Base-by-base conservation (phyloP, 371 early-diverging fungal genomes). In the Blakeslea trispora region DNA sequence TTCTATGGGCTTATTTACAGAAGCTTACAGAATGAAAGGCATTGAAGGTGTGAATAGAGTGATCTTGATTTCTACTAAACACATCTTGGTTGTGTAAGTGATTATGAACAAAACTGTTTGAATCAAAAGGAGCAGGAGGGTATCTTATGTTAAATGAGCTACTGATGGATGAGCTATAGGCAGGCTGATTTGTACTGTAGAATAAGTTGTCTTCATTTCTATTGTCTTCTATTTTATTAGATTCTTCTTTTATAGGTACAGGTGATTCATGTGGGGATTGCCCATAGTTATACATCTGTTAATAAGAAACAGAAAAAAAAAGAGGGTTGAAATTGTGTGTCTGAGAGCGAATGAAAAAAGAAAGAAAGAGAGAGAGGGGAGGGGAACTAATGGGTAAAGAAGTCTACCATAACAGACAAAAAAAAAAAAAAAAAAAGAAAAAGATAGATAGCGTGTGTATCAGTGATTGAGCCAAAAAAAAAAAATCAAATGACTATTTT, bases 261-360 rank as follows among this genome's bases (percentile, higher is more conserved):
- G 34, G 19, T 45, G 34, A 51, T 39, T 45, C 7, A 28, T 28
- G 45, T 24, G 54, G 40, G 5, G 48, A 50, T 42, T 44, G 61
- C 46, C 50, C 61, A 40, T 55, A 61, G 45, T 50, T 50, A 50
- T 55, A 61, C 44, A 61, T 61, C 61, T 61, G 61, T 55, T 61
- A 55, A 55, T 61, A 61, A 55, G 55, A 55, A 1, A 24, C 4
- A 14, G 37, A 28, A 28, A 28, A 7, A 28, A 28, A n/a, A n/a
- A n/a, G n/a, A n/a, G n/a, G n/a, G 28, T 28, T 28, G 28, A 28
- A 28, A 28, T 5, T 28, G 28, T 28, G 28, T 28, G 28, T 28
- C 5, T 7, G 28, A 28, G 28, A 28, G 28, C n/a, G n/a, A n/a
- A n/a, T n/a, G n/a, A n/a, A n/a, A n/a, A n/a, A 28, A 7, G 28